These are phyloP conservation scores for Zostera marina DNA, from an alignment of 116 monocot genomes.

Conservation along the genomic window DNA sequence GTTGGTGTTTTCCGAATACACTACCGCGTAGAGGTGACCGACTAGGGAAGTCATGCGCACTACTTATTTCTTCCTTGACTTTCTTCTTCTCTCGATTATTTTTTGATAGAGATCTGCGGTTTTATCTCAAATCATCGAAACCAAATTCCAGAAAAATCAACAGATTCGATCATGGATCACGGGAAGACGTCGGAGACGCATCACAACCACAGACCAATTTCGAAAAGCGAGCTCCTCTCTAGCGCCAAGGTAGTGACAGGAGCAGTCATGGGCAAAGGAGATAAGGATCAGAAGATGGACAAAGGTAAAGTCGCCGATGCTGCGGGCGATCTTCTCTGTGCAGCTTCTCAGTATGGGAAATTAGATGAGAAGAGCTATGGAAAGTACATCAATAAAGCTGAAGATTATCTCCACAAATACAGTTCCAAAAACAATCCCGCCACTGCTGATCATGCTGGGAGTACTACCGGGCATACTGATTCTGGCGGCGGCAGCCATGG, in stretches of 20 bases:
- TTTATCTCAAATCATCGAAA: too few relatives aligned
- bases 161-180: too few relatives aligned
- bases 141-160: too few relatives aligned
- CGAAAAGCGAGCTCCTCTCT: conserved; percentile 15
- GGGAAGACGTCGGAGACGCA: not conserved
- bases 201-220: not conserved
- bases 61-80: too few relatives aligned
- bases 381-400: conserved; percentile 44
- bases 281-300: conserved; percentile 28
- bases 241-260: conserved; percentile 40
- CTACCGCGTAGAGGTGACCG: too few relatives aligned
- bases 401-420: conserved; percentile 37
- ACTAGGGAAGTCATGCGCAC: too few relatives aligned
- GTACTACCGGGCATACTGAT: not conserved
- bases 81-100: too few relatives aligned
- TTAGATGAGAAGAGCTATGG: conserved; percentile 38
- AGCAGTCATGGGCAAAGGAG: conserved; percentile 8
- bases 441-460: not conserved
- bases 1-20: too few relatives aligned
- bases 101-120: too few relatives aligned
- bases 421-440: not conserved
- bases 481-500: conserved; percentile 11
- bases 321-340: conserved; percentile 37
- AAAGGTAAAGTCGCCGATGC: conserved; percentile 47
- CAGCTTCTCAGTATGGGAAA: conserved; percentile 43